Evolutionary conservation across 2,329 filamentous ascomycete genomes (phyloP), one percentile per base, ranked within the genome.

Genomic region (Neofusicoccum kwambonambiense): DNA sequence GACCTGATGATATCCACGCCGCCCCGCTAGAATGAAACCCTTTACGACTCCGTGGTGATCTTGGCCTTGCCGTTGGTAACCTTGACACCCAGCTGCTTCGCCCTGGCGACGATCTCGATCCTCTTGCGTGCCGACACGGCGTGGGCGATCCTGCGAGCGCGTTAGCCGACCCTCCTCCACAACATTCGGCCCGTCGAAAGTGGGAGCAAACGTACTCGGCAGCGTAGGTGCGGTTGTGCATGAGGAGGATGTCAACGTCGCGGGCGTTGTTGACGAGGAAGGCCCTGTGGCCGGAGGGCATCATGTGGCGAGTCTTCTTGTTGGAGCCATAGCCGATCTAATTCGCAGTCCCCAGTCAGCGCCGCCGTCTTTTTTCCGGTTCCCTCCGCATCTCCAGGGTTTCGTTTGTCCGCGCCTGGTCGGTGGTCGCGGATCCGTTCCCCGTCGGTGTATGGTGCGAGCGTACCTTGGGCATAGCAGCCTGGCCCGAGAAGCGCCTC

Each of bases 201-300:
- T 52, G 58, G 35, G 42, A 44, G 45, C 13, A 47, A 64, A 88
- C 92, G 76, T 93, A 97, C 93, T 99, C 95, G 80, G 95, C 95
- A 81, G 95, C 95, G 85, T 92, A 97, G 83, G 93, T 96, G 82
- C 90, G 90, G 92, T 98, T 98, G 91, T 99, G 95, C 95, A 99
- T 99, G 77, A 99, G 87, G 78, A 99, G 90, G 70, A 99, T 90
- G 83, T 99, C 94, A 78, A 99, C 90, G 76, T 99, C 95, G 81
- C 90, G 88, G 83, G 88, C 83, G 88, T 99, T 99, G 90, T 90
- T 92, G 85, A 99, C 95, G 80, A 98, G 89, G 91, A 99, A 99
- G 73, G 94, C 92, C 90, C 97, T 98, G 91, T 98, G 94, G 85
- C 95, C 95, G 77, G 93, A 97, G 81, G 95, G 95, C 87, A 93